Percentiles rank a stretch among this genome's conserved stretches.
Conservation (phyloP, 2,329 filamentous ascomycete species). For the Microcera coccophila region DNA sequence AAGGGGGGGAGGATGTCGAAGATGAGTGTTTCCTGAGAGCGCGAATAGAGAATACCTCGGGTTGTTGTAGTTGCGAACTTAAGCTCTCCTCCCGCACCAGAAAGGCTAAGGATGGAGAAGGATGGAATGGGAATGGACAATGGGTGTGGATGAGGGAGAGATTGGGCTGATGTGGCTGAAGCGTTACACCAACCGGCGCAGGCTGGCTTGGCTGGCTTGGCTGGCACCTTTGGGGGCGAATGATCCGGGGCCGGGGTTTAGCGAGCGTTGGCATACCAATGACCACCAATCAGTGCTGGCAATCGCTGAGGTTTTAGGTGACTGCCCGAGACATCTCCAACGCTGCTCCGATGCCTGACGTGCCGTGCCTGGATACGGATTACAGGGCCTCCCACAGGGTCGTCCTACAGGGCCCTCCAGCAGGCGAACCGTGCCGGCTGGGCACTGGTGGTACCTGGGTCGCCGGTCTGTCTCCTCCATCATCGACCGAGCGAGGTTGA, state of each 20-base stretch:
- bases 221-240: not conserved
- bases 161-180: constrained; percentile 23
- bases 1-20: not conserved
- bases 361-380: too few species aligned
- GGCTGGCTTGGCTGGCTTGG: constrained; percentile 1
- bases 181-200: constrained; percentile 2
- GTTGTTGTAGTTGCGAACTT: not conserved
- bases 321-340: not conserved
- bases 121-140: not conserved
- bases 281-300: not conserved
- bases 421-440: too few species aligned
- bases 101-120: not conserved
- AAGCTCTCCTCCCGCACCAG: not conserved
- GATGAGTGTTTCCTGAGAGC: too few species aligned
- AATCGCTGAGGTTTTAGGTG: not conserved
- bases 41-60: not conserved
- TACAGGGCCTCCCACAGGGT: too few species aligned
- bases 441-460: too few species aligned
- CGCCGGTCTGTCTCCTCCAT: too few species aligned
- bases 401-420: too few species aligned
- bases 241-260: not conserved
- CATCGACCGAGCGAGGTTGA: too few species aligned
- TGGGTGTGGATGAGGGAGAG: constrained; percentile 12
- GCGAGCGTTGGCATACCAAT: not conserved
- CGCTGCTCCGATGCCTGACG: too few species aligned